phyloP scores from a whole-genome alignment of 2,329 filamentous ascomycete species.

The Didymella pinodella region DNA sequence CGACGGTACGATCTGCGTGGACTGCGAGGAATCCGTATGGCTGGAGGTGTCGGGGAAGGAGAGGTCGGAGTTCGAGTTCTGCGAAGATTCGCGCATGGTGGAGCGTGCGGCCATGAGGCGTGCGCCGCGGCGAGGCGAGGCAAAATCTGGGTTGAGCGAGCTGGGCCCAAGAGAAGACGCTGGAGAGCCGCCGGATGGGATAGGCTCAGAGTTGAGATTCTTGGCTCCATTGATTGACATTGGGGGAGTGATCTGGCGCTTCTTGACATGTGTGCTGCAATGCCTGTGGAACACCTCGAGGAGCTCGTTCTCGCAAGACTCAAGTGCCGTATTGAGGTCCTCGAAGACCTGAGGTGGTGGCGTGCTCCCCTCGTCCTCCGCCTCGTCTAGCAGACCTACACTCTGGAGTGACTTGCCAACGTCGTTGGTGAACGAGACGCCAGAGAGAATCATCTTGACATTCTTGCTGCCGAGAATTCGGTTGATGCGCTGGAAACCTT shows the following conservation, averaged over 20 bases:
- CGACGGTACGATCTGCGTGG: conserved; percentile 43
- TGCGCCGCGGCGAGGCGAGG: conserved; percentile 81
- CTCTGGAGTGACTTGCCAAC: conserved; percentile 81
- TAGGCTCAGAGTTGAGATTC: conserved; percentile 22
- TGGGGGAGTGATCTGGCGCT: conserved; percentile 52
- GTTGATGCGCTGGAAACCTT: conserved; percentile 93
- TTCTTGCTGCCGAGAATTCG: conserved; percentile 79
- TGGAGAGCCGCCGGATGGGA: conserved; percentile 32
- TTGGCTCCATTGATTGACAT: conserved; percentile 42
- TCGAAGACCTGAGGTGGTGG: conserved; percentile 73
- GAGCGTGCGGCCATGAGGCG: conserved; percentile 80
- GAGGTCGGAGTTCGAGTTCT: conserved; percentile 16
- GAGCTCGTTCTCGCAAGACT: conserved; percentile 93
- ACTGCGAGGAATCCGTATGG: conserved; percentile 16
- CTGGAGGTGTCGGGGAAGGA: conserved; percentile 27
- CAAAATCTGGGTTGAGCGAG: conserved; percentile 63
- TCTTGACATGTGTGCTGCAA: conserved; percentile 39
- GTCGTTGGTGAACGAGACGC: conserved; percentile 76
- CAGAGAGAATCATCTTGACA: conserved; percentile 83
- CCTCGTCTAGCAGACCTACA: conserved; percentile 80
- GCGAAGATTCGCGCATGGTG: conserved; percentile 67
- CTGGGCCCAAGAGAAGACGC: conserved; percentile 38
- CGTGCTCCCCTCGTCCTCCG: conserved; percentile 68
- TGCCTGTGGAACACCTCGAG: conserved; percentile 68
- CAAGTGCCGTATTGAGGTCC: conserved; percentile 89